Evolutionary conservation across 2,329 filamentous ascomycete genomes (phyloP), one percentile per base, ranked within the genome.

Genomic region (Alternaria brassicicola): DNA sequence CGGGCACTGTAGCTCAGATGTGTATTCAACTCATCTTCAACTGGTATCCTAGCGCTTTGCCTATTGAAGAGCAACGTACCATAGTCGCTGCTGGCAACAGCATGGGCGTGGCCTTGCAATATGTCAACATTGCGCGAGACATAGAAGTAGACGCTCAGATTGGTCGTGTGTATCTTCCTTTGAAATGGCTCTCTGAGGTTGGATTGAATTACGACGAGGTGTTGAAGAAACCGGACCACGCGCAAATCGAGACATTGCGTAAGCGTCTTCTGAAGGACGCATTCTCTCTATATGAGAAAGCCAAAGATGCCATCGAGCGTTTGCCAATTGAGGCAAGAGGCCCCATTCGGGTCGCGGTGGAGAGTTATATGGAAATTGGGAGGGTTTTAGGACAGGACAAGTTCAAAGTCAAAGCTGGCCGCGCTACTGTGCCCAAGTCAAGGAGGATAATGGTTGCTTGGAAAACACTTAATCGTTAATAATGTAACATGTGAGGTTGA

Each of bases 301-400:
- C 86, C 3, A 79, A 83, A 50, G 73, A 69, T 2, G 82, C 84
- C 0, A 90, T 93, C 64, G 83, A 88, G 47, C 76, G 83, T 61
- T 77, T 93, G 0, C 89, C 89, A 0, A 46, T 59, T 0, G 83
- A 88, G 66, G 86, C 85, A 0, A 81, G 86, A 62, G 87, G 84
- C 0, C 86, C 88, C 0, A 86, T 91, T 71, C 80, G 87, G 12
- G 88, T 90, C 5, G 88, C 88, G 1, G 87, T 91, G 0, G 88
- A 91, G 74, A 90, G 88, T 63, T 91, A 92, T 69, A 89, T 92
- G 85, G 88, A 90, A 71, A 92, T 92, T 70, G 89, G 88, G 13
- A 78, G 87, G 39, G 85, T 88, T n/a, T 69, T 90, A 25, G 76
- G 79, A 53, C 78, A 82, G 54, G 73, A 79, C 19, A 77, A 79